phyloP scores from a whole-genome alignment of 2,329 filamentous ascomycete genomes.

The Nectriaceae sp. region DNA sequence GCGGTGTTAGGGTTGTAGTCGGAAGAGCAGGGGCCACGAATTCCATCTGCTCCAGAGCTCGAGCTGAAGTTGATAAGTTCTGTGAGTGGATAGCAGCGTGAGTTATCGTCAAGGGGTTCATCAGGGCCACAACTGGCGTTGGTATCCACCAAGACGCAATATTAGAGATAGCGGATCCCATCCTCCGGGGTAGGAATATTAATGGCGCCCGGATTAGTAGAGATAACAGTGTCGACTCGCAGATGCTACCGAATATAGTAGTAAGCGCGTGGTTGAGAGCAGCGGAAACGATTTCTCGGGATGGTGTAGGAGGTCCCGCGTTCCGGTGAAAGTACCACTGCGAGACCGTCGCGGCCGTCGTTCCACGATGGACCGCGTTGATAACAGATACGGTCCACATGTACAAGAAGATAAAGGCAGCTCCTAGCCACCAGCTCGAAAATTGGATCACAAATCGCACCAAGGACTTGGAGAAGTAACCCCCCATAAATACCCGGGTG shows the following conservation, averaged over 20 bases:
- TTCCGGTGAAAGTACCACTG: conserved; percentile 99
- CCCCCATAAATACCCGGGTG: conserved; percentile 90
- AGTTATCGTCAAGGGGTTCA: conserved; percentile 88
- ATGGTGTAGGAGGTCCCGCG: conserved; percentile 73
- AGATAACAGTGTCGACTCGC: conserved; percentile 79
- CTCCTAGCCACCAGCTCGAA: conserved; percentile 94
- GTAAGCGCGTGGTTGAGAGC: conserved; percentile 80
- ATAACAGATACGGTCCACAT: conserved; percentile 91
- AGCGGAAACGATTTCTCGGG: conserved; percentile 78
- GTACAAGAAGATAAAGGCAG: conserved; percentile 90
- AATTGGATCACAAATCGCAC: conserved; percentile 76
- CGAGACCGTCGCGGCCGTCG: conserved; percentile 91
- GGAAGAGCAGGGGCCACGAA: conserved; percentile 74
- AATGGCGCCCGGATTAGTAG: conserved; percentile 83
- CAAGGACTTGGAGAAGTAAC: conserved; percentile 69
- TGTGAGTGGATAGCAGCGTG: conserved; percentile 94
- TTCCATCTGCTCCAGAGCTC: conserved; percentile 78
- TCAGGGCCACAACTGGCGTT: conserved; percentile 80
- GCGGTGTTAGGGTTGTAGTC: conserved; percentile 69
- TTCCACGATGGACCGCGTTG: conserved; percentile 84
- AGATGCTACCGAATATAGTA: conserved; percentile 90
- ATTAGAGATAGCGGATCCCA: conserved; percentile 66
- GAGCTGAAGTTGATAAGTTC: conserved; percentile 73
- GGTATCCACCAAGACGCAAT: conserved; percentile 81
- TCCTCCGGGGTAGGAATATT: conserved; percentile 75